Base-by-base conservation (phyloP, 225 moss, liverwort and hornwort species). In the Marchantia polymorpha region DNA sequence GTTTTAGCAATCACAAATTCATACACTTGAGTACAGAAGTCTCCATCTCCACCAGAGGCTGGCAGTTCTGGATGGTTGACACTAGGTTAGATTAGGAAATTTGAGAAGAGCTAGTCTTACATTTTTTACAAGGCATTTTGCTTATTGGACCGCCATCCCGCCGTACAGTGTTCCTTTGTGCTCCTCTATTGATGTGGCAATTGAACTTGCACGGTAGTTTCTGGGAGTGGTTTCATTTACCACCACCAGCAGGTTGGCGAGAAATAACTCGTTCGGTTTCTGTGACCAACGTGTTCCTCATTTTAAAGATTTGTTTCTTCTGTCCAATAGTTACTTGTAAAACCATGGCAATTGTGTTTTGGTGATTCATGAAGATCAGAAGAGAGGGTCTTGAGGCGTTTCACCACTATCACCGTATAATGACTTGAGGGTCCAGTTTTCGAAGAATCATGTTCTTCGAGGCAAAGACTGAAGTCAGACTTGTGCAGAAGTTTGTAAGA, bases 1-100 rank as follows among this genome's bases (percentile, higher is more conserved):
- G 52, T 52, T 46, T 46, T 52, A 81, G 39, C 50, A 61, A 52
- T 52, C 77, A 68, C 81, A 67, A 20, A 77, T 81, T 77, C 66
- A 73, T 81, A 64, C 46, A 64, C 70, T 75, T 76, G 39, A 83
- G 63, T 47, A 56, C n/a, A 23, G 20, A 49, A 52, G 17, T 81
- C 81, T 77, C 53, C 69, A 29, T 73, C 20, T 65, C 25, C 26
- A 59, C 19, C 46, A 50, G 54, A 65, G 72, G 70, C 64, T 52
- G 64, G 52, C 17, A 48, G 39, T 63, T 54, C 14, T 7, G 72
- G 79, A n/a, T 69, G 60, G 47, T 67, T 64, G 76, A 64, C 70
- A 76, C 63, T 12, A 74, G 47, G 79, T 68, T 29, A 81, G 31
- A 20, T 22, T 65, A 64, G 72, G 39, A 64, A 27, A 64, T 47